Conservation (phyloP, 2,329 filamentous ascomycete genomes). For the Hymenotorrendiella dingleyae region DNA sequence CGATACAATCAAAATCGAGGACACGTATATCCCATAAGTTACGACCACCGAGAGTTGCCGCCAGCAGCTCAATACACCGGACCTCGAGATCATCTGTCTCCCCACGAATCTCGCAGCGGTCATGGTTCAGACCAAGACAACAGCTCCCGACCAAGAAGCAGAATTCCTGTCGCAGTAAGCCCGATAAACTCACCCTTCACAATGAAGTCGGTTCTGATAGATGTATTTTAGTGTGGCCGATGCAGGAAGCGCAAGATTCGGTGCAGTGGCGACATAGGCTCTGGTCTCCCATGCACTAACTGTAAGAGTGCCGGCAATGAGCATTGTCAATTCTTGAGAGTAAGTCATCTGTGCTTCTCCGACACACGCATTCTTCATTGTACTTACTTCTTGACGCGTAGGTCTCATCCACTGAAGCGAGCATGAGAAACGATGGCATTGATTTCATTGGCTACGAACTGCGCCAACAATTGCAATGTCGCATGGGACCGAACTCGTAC, state of each 20-base stretch:
- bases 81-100: slow-evolving; percentile 16
- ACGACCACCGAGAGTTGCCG: slow-evolving; percentile 24
- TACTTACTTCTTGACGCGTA: slow-evolving; percentile 13
- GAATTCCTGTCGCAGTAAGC: slow-evolving; percentile 48
- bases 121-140: slow-evolving; percentile 22
- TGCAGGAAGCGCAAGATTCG: slow-evolving; percentile 93
- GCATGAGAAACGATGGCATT: slow-evolving; percentile 22
- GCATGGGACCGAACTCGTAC: slow-evolving; percentile 13
- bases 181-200: slow-evolving; percentile 6
- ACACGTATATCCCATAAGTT: slow-evolving; percentile 22
- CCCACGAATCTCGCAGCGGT: slow-evolving; percentile 17
- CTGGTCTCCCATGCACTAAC: slow-evolving; percentile 71
- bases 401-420: slow-evolving; percentile 26
- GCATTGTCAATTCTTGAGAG: slow-evolving; percentile 74
- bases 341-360: slow-evolving; percentile 35
- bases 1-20: slow-evolving; percentile 18
- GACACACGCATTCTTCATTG: not conserved
- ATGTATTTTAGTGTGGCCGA: slow-evolving; percentile 72
- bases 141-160: slow-evolving; percentile 27
- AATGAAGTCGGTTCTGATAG: too few species aligned
- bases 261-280: slow-evolving; percentile 78
- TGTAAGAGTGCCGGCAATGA: slow-evolving; percentile 70
- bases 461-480: slow-evolving; percentile 17
- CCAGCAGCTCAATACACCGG: slow-evolving; percentile 13
- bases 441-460: slow-evolving; percentile 23